These are phyloP conservation scores for Exophiala oligosperma DNA, from an alignment of 2,329 filamentous ascomycete genomes.

Conservation along the genomic window DNA sequence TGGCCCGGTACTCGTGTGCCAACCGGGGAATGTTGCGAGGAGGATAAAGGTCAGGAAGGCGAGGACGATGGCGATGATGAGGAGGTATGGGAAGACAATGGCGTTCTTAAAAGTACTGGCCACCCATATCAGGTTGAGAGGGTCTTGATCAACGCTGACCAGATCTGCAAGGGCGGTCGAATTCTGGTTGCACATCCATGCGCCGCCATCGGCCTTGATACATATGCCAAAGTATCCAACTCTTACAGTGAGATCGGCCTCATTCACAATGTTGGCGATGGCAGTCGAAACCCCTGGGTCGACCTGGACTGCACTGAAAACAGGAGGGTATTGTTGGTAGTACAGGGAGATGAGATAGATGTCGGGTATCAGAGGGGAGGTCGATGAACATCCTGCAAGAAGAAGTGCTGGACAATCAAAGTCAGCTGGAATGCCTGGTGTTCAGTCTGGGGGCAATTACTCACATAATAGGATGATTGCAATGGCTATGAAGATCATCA, in stretches of 20 bases:
- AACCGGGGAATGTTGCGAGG: slow-evolving; percentile 93
- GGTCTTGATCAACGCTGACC: slow-evolving; percentile 87
- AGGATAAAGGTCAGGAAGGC: slow-evolving; percentile 95
- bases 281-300: slow-evolving; percentile 83
- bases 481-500: slow-evolving; percentile 95
- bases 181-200: slow-evolving; percentile 96
- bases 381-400: slow-evolving; percentile 93
- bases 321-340: slow-evolving; percentile 82
- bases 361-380: slow-evolving; percentile 87
- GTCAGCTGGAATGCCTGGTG: not conserved
- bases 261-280: slow-evolving; percentile 85
- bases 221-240: slow-evolving; percentile 99
- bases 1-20: slow-evolving; percentile 87
- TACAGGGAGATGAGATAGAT: slow-evolving; percentile 99
- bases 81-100: slow-evolving; percentile 95
- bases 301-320: slow-evolving; percentile 82
- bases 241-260: slow-evolving; percentile 80
- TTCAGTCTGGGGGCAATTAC: slow-evolving; percentile 38
- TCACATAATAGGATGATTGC: slow-evolving; percentile 92
- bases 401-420: slow-evolving; percentile 66
- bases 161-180: slow-evolving; percentile 89
- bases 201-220: slow-evolving; percentile 84
- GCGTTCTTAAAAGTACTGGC: slow-evolving; percentile 97
- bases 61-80: slow-evolving; percentile 97
- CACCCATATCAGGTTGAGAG: slow-evolving; percentile 95